phyloP scores from a whole-genome alignment of 2,329 filamentous ascomycete species.

The Raffaelea albimanens region DNA sequence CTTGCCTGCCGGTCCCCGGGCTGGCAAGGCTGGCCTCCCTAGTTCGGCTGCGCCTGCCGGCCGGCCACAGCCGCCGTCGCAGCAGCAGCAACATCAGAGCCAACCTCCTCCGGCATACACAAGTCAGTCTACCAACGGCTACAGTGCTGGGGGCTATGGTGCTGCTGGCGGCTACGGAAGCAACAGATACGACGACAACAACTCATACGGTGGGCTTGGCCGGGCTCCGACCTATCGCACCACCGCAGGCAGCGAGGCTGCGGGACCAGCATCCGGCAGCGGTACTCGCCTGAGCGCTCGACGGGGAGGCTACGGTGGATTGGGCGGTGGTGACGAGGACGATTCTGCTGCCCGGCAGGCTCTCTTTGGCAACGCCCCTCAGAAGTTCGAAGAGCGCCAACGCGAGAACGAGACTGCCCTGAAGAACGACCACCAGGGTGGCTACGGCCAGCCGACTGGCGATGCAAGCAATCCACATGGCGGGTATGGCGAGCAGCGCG shows the following conservation, averaged over 20 bases:
- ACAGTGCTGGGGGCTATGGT: conserved; percentile 44
- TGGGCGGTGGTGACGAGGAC: conserved; percentile 35
- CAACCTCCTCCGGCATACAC: background rate
- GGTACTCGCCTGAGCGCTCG: conserved; percentile 21
- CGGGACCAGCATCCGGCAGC: conserved; percentile 1
- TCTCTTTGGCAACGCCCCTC: conserved; percentile 48
- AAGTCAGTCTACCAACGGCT: conserved; percentile 24
- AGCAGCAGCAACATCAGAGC: too few species aligned
- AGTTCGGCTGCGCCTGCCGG: conserved; percentile 12
- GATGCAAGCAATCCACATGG: conserved; percentile 24
- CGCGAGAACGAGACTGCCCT: conserved; percentile 50
- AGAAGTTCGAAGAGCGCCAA: conserved; percentile 34
- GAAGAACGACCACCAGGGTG: conserved; percentile 33
- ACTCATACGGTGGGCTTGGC: conserved; percentile 6
- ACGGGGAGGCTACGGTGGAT: conserved; percentile 51
- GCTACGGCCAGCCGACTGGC: background rate
- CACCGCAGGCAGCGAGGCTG: conserved; percentile 10
- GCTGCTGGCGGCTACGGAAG: conserved; percentile 40
- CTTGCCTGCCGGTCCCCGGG: conserved; percentile 3
- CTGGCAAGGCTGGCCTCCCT: conserved; percentile 24
- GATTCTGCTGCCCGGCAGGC: conserved; percentile 50
- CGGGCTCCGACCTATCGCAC: conserved; percentile 12
- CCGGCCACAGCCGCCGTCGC: too few species aligned
- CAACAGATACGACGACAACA: conserved; percentile 40
- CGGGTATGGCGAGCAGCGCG: conserved; percentile 58